Evolutionary conservation across 257 asterid genomes (phyloP).

Genomic region (Anisodus tanguticus): DNA sequence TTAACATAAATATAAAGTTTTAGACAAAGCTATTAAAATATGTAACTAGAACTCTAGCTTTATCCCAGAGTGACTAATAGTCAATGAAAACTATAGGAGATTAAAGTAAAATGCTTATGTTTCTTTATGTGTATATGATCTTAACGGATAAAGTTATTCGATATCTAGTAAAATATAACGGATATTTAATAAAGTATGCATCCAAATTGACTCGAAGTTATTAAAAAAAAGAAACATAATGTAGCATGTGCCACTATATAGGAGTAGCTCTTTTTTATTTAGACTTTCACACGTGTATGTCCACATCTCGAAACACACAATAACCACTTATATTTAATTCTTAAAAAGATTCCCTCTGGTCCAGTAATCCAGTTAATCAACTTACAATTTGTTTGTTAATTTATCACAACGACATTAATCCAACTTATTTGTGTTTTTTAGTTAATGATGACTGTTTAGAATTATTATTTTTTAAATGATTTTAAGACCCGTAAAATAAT

Average conservation of each 20-base stretch:
- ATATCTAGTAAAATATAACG: not conserved
- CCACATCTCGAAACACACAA: slow-evolving; percentile 13
- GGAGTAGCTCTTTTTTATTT: not conserved
- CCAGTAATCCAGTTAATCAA: not conserved
- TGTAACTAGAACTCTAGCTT: not conserved
- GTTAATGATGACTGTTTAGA: not conserved
- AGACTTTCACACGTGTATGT: not conserved
- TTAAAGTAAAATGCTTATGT: not conserved
- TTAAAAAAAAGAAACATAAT: not conserved
- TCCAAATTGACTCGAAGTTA: not conserved
- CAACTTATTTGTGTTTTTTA: not conserved
- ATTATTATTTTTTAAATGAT: too few species aligned
- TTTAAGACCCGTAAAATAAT: too few species aligned
- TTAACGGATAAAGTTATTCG: not conserved
- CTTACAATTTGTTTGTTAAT: not conserved
- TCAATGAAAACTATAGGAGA: not conserved
- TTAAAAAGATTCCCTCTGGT: not conserved
- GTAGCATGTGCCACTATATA: not conserved
- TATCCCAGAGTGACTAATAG: not conserved
- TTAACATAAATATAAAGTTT: not conserved
- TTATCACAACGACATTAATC: not conserved
- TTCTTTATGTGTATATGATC: not conserved
- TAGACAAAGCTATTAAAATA: not conserved
- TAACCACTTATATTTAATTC: not conserved
- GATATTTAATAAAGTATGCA: not conserved